Evolutionary conservation across 495 filamentous ascomycete genomes (phyloP), one percentile per base, ranked within the genome.

Genomic region (Penicillium lividum): DNA sequence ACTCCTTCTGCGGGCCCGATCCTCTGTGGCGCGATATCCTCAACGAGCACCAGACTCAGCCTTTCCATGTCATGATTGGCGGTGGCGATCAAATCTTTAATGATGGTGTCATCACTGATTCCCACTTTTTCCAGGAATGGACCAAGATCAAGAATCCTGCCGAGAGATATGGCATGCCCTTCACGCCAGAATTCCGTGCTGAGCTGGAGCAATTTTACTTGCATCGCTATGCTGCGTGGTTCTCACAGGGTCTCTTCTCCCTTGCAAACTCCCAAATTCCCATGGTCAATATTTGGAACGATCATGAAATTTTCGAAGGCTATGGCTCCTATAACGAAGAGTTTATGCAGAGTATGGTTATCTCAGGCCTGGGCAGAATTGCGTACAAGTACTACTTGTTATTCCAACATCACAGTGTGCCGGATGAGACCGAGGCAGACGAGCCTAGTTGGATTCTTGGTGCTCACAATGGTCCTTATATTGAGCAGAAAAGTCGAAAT

Each of bases 371-470:
- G 40, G 94, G 94, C 9, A 87, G 87, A 48, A 84, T 97, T 48
- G 94, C 93, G 2, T 97, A 93, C 80, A 98, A 98, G 69, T 97
- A 97, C 67, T 98, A 98, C 66, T 86, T 98, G 85, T 81, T 98
- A 7, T 98, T 98, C 76, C 94, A 98, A 72, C 94, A 98, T 65
- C 94, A 98, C 70, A 94, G 87, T 63, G 78, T 93, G 22, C 79
- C 82, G 0, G 84, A 88, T 15, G 93, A 97, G 72, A 88, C 84
- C 1, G 85, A 92, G 61, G 75, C 83, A 55, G 82, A 90, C 15
- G 94, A 98, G 69, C 92, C 93, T 8, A 96, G 89, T 69, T 98
- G 95, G 95, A 70, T 92, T 29, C 77, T 97, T 15, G 94, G 94
- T 27, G 77, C 80, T 31, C 72, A 80, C 16, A 89, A 87, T 10